Base-by-base conservation (phyloP, 2,329 filamentous ascomycete genomes). In the Cadophora sp. region DNA sequence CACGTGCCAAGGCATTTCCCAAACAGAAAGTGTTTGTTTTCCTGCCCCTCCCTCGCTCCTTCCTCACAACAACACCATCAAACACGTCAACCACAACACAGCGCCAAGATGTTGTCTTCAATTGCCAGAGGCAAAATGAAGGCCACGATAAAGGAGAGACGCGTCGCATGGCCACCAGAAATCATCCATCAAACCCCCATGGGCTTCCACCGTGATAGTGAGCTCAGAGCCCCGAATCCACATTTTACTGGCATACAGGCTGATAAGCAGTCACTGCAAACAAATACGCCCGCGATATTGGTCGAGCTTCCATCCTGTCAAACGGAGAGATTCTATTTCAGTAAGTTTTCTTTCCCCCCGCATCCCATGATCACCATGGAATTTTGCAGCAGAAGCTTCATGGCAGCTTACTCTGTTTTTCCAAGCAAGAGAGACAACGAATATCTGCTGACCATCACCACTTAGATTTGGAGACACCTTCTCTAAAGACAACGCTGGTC, bases 401-500 rank as follows among this genome's bases (percentile, higher is more conserved):
- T 29, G 19, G 43, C 43, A 46, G 43, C 16, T 22, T 53, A 5
- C 2, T 27, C 26, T 31, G 4, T 14, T n/a, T 2, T 19, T 16
- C 26, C 3, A 3, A 11, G 1, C 14, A 7, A 14, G 14, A 16
- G 40, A 14, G 8, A 12, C 14, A 2, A 27, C 12, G 3, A 27
- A 24, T 12, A 19, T 22, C 5, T 24, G 14, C 60, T 62, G 29
- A 62, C 29, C 3, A 27, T 58, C 11, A 5, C 14, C 53, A 6
- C 40, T n/a, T 11, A 64, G 61, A 69, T 73, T 73, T 29, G 72
- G 71, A 22, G 72, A 74, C 34, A 74, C 71, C 3, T 74, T 74
- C 50, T 65, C 34, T 26, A 69, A 73, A 37, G 40, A 71, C 34
- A 31, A 29, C 6, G 27, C 40, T 31, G 71, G 71, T 26, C 46